Base-by-base conservation (phyloP, 805 yeast genomes). In the Lipomyces yamadae region DNA sequence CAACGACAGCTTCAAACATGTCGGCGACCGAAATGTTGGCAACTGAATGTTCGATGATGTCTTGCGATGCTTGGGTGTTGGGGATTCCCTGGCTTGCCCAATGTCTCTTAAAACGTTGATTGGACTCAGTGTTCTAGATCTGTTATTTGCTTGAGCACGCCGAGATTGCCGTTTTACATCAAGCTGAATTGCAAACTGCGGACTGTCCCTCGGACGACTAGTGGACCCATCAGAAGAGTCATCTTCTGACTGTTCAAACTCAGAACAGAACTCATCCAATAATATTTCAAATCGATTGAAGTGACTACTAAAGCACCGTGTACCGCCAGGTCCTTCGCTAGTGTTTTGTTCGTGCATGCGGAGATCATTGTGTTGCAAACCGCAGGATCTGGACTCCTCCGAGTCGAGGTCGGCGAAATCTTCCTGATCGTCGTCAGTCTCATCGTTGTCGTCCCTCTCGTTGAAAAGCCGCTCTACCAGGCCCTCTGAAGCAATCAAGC, bases 191-290 rank as follows among this genome's bases (percentile, higher is more conserved):
- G 64, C 56, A 45, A 60, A 64, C 18, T 58, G 65, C 6, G 68
- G 60, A 24, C 65, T 50, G 32, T 53, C 42, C 8, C 42, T 42
- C 35, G 61, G 35, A 3, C 56, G 61, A 4, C 18, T 7, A 24
- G 35, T 45, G 18, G n/a, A 2, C 5, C 62, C 53, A n/a, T 56
- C 53, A 8, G 54, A 32, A 8, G 56, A 54, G 2, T 63, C 67
- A 15, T 61, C 62, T 7, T 61, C 70, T 4, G 70, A 67, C 8
- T 68, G 50, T 13, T 67, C 70, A 45, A 61, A 62, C 37, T 67
- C 70, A 11, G 70, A 67, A 54, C 70, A 63, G 33, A 68, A 56
- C 52, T 68, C 69, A 37, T 68, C 70, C 11, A 66, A 61, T n/a
- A 68, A n/a, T 24, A 68, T 66, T 56, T 68, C 70, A 45, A 68